These are phyloP conservation scores for Tetratostichococcus sp. DNA, from an alignment of 139 green algal genomes.

Conservation along the genomic window DNA sequence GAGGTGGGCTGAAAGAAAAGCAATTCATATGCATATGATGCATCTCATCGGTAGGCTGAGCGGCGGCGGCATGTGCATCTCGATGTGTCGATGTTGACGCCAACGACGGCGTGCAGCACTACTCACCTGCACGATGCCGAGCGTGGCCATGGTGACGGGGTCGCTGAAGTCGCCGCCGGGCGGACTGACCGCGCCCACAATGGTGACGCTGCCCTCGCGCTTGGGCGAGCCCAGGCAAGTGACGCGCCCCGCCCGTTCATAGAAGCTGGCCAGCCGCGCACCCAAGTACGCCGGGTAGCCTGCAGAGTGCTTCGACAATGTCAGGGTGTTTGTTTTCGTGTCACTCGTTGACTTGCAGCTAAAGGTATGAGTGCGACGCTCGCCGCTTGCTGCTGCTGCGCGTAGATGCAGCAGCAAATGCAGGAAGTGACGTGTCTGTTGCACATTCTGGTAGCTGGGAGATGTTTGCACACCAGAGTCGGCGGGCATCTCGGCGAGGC, in stretches of 20 bases:
- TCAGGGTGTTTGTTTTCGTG: no score
- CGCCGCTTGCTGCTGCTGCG: neutral
- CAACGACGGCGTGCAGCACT: neutral
- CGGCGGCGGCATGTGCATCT: no score
- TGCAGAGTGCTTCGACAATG: slow-evolving; percentile 5
- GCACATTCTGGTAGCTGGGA: no score
- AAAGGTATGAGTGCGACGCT: no score
- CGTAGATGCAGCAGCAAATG: no score
- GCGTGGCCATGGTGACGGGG: slow-evolving; percentile 94
- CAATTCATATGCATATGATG: no score
- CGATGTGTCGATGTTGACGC: no score
- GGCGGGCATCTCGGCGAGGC: slow-evolving; percentile 98
- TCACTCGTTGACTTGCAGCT: no score
- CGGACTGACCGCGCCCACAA: slow-evolving; percentile 96
- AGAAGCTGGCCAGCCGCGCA: slow-evolving; percentile 93
- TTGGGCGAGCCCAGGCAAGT: slow-evolving; percentile 86
- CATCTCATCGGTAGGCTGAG: no score
- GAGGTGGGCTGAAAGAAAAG: no score
- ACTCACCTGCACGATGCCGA: slow-evolving; percentile 96
- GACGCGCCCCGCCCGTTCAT: slow-evolving; percentile 95
- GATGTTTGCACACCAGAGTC: slow-evolving; percentile 75
- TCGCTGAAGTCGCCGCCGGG: slow-evolving; percentile 98
- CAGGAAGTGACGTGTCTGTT: no score
- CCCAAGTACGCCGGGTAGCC: slow-evolving; percentile 86
- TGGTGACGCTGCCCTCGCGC: slow-evolving; percentile 94